phyloP scores from a whole-genome alignment of 2,329 filamentous ascomycete species.

The Fusarium anthophilum region DNA sequence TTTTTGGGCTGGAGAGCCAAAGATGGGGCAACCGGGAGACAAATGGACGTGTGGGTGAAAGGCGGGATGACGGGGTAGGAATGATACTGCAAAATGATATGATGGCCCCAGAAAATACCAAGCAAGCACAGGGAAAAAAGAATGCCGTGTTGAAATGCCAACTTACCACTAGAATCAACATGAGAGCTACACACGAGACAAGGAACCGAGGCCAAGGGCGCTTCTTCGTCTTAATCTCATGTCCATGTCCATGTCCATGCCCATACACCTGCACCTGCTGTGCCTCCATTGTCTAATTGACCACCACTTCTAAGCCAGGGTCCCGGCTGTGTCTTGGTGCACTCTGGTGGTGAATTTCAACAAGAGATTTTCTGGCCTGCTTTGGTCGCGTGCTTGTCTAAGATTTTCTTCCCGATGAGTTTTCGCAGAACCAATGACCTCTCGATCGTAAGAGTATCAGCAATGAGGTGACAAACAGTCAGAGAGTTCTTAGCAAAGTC shows the following conservation, averaged over 20 bases:
- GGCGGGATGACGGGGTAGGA: constrained; percentile 35
- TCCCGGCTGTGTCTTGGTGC: neutral
- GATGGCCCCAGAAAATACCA: constrained; percentile 18
- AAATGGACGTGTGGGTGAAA: constrained; percentile 28
- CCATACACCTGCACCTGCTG: constrained; percentile 13
- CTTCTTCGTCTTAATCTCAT: constrained; percentile 18
- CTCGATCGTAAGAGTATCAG: neutral
- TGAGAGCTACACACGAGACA: constrained; percentile 16
- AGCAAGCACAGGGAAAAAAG: constrained; percentile 11
- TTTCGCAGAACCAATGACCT: neutral
- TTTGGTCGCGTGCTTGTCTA: constrained; percentile 20
- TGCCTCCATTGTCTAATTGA: constrained; percentile 21
- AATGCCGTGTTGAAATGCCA: constrained; percentile 6
- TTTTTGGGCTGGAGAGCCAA: constrained; percentile 16
- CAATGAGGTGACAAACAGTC: constrained; percentile 7
- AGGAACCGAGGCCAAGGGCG: constrained; percentile 19
- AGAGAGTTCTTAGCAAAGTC: neutral
- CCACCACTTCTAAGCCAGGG: constrained; percentile 11
- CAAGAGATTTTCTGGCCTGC: neutral
- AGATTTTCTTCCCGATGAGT: neutral
- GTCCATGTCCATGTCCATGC: constrained; percentile 14
- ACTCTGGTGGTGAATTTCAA: neutral
- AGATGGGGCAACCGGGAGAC: constrained; percentile 27
- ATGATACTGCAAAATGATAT: constrained; percentile 21
- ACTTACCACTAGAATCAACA: constrained; percentile 39